Evolutionary conservation across 2,329 filamentous ascomycete species (phyloP).

Genomic region (Nakataea oryzae): DNA sequence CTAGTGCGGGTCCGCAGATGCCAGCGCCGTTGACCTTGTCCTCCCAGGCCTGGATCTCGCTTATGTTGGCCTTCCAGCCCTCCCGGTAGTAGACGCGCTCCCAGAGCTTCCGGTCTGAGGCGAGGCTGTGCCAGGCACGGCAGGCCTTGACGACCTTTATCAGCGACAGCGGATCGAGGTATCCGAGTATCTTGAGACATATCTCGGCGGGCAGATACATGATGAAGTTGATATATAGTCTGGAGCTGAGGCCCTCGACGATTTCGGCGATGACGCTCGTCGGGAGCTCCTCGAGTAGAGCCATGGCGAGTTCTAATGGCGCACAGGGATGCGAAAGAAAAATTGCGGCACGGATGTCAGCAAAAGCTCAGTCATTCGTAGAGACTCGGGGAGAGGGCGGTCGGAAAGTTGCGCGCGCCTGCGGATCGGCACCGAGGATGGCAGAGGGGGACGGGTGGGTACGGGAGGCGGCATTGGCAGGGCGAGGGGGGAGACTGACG

Average conservation of each 20-base stretch:
- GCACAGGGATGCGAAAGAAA: not conserved
- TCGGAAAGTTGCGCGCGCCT: too few relatives aligned
- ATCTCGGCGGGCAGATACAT: constrained; percentile 80
- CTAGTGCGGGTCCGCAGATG: constrained; percentile 18
- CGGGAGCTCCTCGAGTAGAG: constrained; percentile 65
- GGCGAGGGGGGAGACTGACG: constrained; percentile 23
- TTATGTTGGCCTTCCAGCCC: constrained; percentile 67
- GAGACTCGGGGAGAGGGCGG: not conserved
- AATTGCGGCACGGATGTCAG: not conserved
- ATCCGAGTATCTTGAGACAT: constrained; percentile 78
- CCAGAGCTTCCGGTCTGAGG: constrained; percentile 81
- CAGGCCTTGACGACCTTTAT: constrained; percentile 72
- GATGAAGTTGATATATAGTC: constrained; percentile 89
- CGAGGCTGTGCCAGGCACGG: constrained; percentile 69
- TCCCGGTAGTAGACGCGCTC: constrained; percentile 71
- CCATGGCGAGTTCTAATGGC: constrained; percentile 64
- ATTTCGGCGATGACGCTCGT: constrained; percentile 73
- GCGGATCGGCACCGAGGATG: too few relatives aligned
- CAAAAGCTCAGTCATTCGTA: constrained; percentile 3
- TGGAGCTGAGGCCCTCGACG: constrained; percentile 67
- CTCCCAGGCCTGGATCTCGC: constrained; percentile 59
- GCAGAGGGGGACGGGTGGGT: too few relatives aligned
- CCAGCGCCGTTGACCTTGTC: constrained; percentile 37
- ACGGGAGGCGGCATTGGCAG: too few relatives aligned
- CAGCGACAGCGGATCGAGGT: constrained; percentile 72